Base-by-base conservation (phyloP, 441 rosid genomes). In the Rhodomyrtus psidioides region DNA sequence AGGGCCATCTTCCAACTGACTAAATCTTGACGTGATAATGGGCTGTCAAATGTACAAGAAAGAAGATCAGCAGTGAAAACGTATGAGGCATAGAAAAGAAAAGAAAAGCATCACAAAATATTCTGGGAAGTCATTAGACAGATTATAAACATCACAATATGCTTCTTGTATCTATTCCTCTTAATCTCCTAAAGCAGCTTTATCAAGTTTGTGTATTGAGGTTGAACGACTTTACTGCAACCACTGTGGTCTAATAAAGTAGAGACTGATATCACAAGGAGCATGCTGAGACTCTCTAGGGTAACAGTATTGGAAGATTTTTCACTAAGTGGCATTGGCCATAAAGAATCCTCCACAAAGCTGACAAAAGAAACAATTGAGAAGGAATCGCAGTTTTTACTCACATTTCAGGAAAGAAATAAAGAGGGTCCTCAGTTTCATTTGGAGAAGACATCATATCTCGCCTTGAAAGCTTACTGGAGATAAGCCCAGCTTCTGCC, bases 1-100 rank as follows among this genome's bases (percentile, higher is more conserved):
- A 97, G 90, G 85, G 96, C 95, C 99, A 96, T 96, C 91, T 96
- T 97, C 99, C 99, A 96, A 89, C 95, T 93, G 44, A 97, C 93
- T 88, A 97, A 98, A 91, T 96, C 97, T 91, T 97, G 99, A 70
- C 99, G 98, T 23, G 99, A 93, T 83, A 96, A 91, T 88, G 96
- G 93, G 84, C 98, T 96, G 91, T 76, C 85, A 84, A 46, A 74
- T 84, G 30, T 34, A 87, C 55, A 81, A 84, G 84, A 86, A 86
- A 86, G 79, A 53, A 75, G 84, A 56, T 21, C 9, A 21, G 15
- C 79, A 81, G 74, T 28, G 79, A 86, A 85, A 62, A 30, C 76
- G 3, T 49, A 44, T 21, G n/a, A 6, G 53, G 84, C 46, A n/a
- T 34, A 23, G 84, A 82, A 53, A 82, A 82, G 59, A 28, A 53